Evolutionary conservation across 208 protist genomes (phyloP).

Genomic region (Acanthamoeba polyphaga): DNA sequence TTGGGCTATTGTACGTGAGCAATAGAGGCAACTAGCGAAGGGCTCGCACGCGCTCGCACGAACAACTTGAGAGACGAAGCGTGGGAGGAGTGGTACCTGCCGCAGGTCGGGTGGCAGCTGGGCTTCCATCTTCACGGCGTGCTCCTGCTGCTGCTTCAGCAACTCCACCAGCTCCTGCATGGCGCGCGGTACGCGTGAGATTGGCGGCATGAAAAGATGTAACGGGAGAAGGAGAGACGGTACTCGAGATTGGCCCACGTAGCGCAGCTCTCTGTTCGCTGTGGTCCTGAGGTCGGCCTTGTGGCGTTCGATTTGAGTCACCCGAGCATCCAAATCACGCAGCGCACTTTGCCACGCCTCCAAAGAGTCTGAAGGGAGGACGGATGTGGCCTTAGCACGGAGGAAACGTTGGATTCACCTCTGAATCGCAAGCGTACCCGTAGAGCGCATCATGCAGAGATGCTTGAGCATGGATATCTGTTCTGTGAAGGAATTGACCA

Average conservation of each 20-base stretch:
- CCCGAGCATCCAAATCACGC: background rate
- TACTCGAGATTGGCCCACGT: background rate
- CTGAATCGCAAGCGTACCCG: background rate
- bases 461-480: constrained; percentile 25
- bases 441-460: constrained; percentile 22
- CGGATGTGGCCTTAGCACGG: background rate
- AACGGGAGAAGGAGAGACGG: background rate
- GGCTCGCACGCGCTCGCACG: background rate
- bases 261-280: constrained; percentile 14
- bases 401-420: background rate
- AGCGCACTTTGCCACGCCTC: constrained; percentile 12
- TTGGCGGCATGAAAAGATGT: background rate
- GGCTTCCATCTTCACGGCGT: background rate
- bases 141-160: constrained; percentile 36
- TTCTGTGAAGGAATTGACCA: constrained; percentile 1
- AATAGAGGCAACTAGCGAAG: no score
- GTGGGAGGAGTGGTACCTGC: background rate
- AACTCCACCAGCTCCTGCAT: background rate
- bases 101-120: constrained; percentile 19
- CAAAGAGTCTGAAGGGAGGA: background rate
- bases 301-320: constrained; percentile 20
- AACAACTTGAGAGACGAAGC: background rate
- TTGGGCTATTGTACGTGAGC: background rate
- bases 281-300: constrained; percentile 12
- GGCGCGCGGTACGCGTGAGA: background rate